Evolutionary conservation across 768 basidiomycete species (phyloP).

Genomic region (Pleurotus platypus): DNA sequence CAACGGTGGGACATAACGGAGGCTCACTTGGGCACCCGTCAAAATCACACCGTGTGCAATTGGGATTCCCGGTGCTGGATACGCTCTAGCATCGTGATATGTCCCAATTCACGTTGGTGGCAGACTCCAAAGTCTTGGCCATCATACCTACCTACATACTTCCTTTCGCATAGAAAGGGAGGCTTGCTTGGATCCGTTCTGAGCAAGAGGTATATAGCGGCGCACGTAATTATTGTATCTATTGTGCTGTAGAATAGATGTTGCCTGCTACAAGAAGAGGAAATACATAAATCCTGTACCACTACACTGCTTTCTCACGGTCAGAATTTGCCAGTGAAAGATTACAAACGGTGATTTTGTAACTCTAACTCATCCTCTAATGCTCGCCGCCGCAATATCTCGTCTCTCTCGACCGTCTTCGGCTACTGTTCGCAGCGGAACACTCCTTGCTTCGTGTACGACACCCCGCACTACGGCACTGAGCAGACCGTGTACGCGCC

Average conservation of each 20-base stretch:
- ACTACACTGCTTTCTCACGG: background rate
- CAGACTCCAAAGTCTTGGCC: no score
- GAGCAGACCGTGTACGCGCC: background rate
- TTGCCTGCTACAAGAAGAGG: background rate
- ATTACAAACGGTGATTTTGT: no score
- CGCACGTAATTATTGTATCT: conserved; percentile 9
- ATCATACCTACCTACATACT: no score
- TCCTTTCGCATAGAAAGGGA: background rate
- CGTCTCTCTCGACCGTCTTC: background rate
- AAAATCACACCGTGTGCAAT: no score
- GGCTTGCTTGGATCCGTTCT: background rate
- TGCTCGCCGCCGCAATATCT: no score
- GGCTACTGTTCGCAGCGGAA: no score
- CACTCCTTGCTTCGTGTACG: no score
- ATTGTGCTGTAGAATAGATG: conserved; percentile 6
- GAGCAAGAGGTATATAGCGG: conserved; percentile 1
- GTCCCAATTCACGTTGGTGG: no score
- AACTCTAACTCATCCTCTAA: no score
- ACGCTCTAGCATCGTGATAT: no score
- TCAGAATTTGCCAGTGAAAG: background rate
- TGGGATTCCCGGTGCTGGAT: no score
- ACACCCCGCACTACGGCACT: background rate
- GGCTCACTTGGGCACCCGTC: background rate
- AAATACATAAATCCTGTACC: background rate
- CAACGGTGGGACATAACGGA: conserved; percentile 5